Conservation (phyloP, 1,139 yeast species). For the Maudiozyma humilis region DNA sequence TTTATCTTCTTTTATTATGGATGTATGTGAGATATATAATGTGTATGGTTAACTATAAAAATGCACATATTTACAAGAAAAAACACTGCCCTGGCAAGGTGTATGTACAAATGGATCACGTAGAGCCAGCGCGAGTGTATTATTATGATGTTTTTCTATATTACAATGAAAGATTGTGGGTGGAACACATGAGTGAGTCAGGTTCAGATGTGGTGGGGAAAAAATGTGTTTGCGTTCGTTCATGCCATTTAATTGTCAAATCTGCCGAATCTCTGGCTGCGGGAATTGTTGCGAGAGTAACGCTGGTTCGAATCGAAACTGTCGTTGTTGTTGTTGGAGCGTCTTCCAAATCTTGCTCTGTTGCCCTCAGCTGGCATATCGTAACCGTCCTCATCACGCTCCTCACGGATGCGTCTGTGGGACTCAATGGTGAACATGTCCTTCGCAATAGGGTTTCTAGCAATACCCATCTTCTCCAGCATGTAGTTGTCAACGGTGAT, state of each 20-base stretch:
- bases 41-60: background rate
- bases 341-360: background rate
- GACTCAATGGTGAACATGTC: constrained; percentile 15
- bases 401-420: background rate
- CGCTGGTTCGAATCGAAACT: background rate
- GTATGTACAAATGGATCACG: too few species aligned
- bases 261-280: constrained; percentile 3
- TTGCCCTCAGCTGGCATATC: background rate
- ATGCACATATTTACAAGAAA: background rate
- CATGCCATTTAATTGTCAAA: constrained; percentile 3
- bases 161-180: background rate
- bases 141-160: background rate
- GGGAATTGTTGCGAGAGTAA: constrained; percentile 2
- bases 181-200: too few species aligned
- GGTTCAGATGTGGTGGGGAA: too few species aligned
- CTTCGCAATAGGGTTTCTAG: constrained; percentile 14
- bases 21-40: background rate
- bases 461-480: constrained; percentile 17
- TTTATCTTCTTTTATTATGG: too few species aligned
- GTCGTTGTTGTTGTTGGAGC: background rate
- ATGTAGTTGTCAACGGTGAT: constrained; percentile 15
- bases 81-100: background rate
- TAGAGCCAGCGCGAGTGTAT: too few species aligned
- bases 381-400: background rate
- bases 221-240: too few species aligned